These are phyloP conservation scores for Penicillium occitanis DNA, from an alignment of 2,329 filamentous ascomycete genomes.

Conservation along the genomic window DNA sequence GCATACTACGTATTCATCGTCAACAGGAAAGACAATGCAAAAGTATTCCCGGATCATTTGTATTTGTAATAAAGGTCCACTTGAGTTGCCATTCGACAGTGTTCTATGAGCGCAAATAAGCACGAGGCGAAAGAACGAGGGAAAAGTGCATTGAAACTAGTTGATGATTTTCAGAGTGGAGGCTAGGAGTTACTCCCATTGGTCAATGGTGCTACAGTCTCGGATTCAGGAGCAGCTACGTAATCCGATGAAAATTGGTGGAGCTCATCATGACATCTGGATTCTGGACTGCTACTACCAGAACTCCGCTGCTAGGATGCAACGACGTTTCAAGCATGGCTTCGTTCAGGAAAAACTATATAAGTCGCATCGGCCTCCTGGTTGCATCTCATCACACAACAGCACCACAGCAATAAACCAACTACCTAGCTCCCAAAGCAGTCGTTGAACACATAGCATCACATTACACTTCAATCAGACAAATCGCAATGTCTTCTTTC, in stretches of 20 bases:
- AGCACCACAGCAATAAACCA: not conserved
- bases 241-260: not conserved
- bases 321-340: not conserved
- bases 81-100: not conserved
- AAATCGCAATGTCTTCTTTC: slow-evolving; percentile 13
- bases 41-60: not conserved
- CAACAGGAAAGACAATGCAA: not conserved
- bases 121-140: not conserved
- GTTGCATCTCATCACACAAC: not conserved
- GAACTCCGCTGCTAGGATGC: not conserved
- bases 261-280: not conserved
- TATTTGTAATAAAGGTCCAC: not conserved
- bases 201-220: not conserved
- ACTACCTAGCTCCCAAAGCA: not conserved
- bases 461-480: not conserved
- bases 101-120: not conserved
- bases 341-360: not conserved
- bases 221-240: not conserved
- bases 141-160: not conserved
- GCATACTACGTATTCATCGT: not conserved
- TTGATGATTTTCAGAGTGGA: not conserved
- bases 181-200: slow-evolving; percentile 3
- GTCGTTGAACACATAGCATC: not conserved
- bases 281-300: not conserved
- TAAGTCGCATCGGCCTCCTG: not conserved